Base-by-base conservation (phyloP, 106 monocot genomes). In the Iris macrosiphon region DNA sequence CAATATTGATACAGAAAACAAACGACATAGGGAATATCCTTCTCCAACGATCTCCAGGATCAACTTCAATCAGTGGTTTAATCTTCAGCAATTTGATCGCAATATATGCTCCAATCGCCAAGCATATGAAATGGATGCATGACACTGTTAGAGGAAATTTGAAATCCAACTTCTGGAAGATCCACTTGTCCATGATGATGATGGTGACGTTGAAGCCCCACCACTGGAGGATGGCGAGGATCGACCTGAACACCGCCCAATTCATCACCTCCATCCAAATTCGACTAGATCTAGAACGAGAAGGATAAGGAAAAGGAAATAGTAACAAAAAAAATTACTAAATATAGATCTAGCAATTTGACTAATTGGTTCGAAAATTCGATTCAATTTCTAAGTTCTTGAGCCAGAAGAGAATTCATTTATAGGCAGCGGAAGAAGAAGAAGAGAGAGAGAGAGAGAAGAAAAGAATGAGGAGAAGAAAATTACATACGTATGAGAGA, bases 21-120 rank as follows among this genome's bases (percentile, higher is more conserved):
- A 84, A 89, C 16, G 94, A 95, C 94, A 95, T 94, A 4, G 93
- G 93, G 55, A 94, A 88, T 84, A 94, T 94, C 54, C 93, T 94
- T 73, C 78, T 88, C 93, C 93, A 94, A 20, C 77, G 80, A 32
- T 94, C 93, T 62, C 81, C 78, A 39, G 81, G 74, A 10, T 78
- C 81, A 59, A 94, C 93, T 56, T 88, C 81, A 55, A 88, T 84
- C 9, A 88, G 69, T 17, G 93, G 88, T 49, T 94, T 94, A 21
- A 84, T 39, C 60, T 75, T 88, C 37, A 94, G 65, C 11, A 88
- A 16, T 66, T 68, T 84, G 55, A 94, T 94, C 23, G 55, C 93
- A 47, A 79, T 72, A 56, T 81, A 94, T 25, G 93, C 93, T 67
- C 93, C 93, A 59, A 79, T 27, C 21, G 93, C 56, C 67, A 84